Evolutionary conservation across 2,329 filamentous ascomycete genomes (phyloP).

Genomic region (Sclerotinia glacialis): DNA sequence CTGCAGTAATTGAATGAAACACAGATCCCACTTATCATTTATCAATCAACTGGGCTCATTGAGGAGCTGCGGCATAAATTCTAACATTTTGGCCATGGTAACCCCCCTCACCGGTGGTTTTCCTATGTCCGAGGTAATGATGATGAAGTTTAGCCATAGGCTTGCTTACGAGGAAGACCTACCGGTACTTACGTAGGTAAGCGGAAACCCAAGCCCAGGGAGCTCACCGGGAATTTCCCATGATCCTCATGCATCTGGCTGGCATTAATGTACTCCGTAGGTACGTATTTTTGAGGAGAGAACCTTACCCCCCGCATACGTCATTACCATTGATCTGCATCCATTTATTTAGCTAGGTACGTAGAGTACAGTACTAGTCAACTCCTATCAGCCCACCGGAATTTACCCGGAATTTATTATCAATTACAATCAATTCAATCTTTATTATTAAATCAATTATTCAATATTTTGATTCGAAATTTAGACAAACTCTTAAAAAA

Average conservation of each 20-base stretch:
- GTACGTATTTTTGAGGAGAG: too few species aligned
- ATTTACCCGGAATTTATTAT: too few species aligned
- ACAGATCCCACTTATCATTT: not conserved
- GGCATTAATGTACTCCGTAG: not conserved
- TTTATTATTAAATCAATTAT: too few species aligned
- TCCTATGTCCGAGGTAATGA: not conserved
- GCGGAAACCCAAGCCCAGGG: not conserved
- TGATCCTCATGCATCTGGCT: not conserved
- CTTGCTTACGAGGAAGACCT: too few species aligned
- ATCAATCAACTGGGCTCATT: not conserved
- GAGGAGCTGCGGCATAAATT: not conserved
- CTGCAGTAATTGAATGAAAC: not conserved
- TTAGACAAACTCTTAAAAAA: too few species aligned
- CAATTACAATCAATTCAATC: too few species aligned
- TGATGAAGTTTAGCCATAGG: not conserved
- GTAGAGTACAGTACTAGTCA: too few species aligned
- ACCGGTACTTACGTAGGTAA: too few species aligned
- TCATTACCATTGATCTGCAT: conserved; percentile 10
- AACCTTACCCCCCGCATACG: conserved; percentile 5
- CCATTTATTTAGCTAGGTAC: not conserved
- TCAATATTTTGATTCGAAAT: too few species aligned
- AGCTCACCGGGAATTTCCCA: not conserved
- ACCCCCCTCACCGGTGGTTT: not conserved
- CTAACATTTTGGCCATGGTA: not conserved
- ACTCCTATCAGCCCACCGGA: too few species aligned